Evolutionary conservation across 2,329 filamentous ascomycete species (phyloP).

Genomic region (Cladosporium halotolerans): DNA sequence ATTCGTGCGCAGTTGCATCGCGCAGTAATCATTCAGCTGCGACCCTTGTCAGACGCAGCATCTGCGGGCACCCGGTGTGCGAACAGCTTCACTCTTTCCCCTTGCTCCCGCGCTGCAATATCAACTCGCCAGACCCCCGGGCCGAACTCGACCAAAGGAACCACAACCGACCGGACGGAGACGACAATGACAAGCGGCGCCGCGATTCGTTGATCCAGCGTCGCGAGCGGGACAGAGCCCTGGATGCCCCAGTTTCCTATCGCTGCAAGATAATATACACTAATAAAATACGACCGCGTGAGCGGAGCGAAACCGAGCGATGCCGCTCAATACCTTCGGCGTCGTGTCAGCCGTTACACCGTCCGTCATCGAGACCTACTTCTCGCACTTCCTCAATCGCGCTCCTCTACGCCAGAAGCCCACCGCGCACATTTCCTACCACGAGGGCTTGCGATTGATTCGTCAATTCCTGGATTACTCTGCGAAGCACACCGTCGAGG

Average conservation of each 20-base stretch:
- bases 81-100: background rate
- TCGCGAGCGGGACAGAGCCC: background rate
- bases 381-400: conserved; percentile 85
- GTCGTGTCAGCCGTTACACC: conserved; percentile 81
- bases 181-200: background rate
- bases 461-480: conserved; percentile 79
- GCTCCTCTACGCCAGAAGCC: conserved; percentile 70
- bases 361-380: conserved; percentile 75
- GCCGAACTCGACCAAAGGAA: background rate
- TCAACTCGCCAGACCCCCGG: background rate
- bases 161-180: conserved; percentile 1
- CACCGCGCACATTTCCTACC: conserved; percentile 86
- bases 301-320: conserved; percentile 22
- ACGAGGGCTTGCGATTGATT: conserved; percentile 83
- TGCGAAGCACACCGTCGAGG: conserved; percentile 85
- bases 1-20: background rate
- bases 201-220: conserved; percentile 6
- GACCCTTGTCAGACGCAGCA: no score
- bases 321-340: conserved; percentile 71
- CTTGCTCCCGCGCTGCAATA: background rate
- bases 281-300: no score
- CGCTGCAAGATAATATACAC: background rate
- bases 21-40: no score
- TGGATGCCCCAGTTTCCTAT: background rate
- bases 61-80: background rate